A percentile compares a stretch with the other conserved stretches of the same genome.
These are phyloP conservation scores for Amylocystis lapponica DNA, from an alignment of 768 basidiomycete species.

Conservation along the genomic window DNA sequence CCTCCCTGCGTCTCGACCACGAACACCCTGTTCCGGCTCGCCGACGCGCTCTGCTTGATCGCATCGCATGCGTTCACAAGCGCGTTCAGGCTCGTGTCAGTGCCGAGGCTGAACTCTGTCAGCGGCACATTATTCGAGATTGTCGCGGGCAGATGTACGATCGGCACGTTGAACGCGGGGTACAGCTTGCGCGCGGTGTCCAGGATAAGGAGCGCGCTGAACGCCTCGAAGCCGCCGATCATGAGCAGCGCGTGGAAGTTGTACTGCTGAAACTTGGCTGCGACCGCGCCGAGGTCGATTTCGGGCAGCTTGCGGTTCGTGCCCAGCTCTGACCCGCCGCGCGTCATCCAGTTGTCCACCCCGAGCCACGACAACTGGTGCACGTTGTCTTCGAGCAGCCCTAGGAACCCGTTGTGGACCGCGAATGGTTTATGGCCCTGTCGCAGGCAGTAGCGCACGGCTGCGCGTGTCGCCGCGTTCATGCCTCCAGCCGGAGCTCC, in stretches of 20 bases:
- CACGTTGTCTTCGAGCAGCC: slow-evolving; percentile 85
- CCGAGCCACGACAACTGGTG: slow-evolving; percentile 90
- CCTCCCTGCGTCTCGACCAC: slow-evolving; percentile 98
- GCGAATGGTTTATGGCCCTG: slow-evolving; percentile 92
- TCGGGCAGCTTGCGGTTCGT: slow-evolving; percentile 90
- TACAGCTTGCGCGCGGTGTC: slow-evolving; percentile 79
- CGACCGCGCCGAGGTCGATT: slow-evolving; percentile 81
- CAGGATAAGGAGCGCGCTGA: slow-evolving; percentile 70
- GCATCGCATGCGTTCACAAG: slow-evolving; percentile 97
- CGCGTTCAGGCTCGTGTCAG: slow-evolving; percentile 96
- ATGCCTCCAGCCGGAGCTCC: slow-evolving; percentile 98
- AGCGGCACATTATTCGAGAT: slow-evolving; percentile 98
- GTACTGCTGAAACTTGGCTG: slow-evolving; percentile 87
- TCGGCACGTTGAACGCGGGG: slow-evolving; percentile 91
- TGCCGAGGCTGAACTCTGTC: slow-evolving; percentile 93
- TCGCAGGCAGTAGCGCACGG: slow-evolving; percentile 86
- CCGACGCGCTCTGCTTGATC: slow-evolving; percentile 97
- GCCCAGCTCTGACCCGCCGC: slow-evolving; percentile 96
- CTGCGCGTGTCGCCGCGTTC: slow-evolving; percentile 96
- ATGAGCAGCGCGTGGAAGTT: slow-evolving; percentile 74
- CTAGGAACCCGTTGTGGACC: slow-evolving; percentile 94
- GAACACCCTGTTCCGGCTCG: slow-evolving; percentile 93
- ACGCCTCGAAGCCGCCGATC: slow-evolving; percentile 96
- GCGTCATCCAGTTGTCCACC: slow-evolving; percentile 93
- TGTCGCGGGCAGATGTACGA: slow-evolving; percentile 94